Evolutionary conservation across 2,329 filamentous ascomycete species (phyloP).

Genomic region (Cyphellophora europaea): DNA sequence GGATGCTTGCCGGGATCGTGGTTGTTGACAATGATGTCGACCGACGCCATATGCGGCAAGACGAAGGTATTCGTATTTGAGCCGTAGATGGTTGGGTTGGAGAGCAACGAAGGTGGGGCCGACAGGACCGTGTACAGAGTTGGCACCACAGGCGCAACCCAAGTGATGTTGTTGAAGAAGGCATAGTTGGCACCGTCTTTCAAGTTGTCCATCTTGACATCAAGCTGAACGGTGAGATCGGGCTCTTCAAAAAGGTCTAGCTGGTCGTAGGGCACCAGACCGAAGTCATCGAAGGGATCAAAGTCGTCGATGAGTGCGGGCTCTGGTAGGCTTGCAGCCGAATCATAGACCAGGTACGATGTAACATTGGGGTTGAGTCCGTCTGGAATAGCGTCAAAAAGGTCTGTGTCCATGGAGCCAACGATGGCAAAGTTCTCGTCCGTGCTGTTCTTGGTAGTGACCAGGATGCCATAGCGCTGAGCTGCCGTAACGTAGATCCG

Average conservation of each 20-base stretch:
- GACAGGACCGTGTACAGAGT: slow-evolving; percentile 68
- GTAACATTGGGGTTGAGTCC: slow-evolving; percentile 54
- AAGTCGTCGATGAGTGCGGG: slow-evolving; percentile 53
- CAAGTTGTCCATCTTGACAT: slow-evolving; percentile 59
- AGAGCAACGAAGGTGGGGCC: slow-evolving; percentile 40
- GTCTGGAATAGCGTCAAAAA: slow-evolving; percentile 61
- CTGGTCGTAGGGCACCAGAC: slow-evolving; percentile 57
- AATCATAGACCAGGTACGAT: slow-evolving; percentile 47
- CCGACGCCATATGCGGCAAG: slow-evolving; percentile 49
- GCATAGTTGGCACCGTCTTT: slow-evolving; percentile 51
- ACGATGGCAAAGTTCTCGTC: slow-evolving; percentile 58
- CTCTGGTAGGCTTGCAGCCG: slow-evolving; percentile 33
- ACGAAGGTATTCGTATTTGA: slow-evolving; percentile 57
- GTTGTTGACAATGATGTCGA: slow-evolving; percentile 32
- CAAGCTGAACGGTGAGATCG: slow-evolving; percentile 53
- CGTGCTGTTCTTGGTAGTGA: slow-evolving; percentile 55
- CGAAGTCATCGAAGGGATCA: slow-evolving; percentile 63
- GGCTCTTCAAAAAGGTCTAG: slow-evolving; percentile 51
- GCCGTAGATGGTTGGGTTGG: slow-evolving; percentile 56
- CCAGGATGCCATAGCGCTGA: slow-evolving; percentile 48
- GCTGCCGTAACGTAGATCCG: slow-evolving; percentile 60
- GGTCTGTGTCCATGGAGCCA: slow-evolving; percentile 58
- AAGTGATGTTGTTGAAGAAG: slow-evolving; percentile 70
- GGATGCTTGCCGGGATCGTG: slow-evolving; percentile 51
- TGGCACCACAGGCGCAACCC: slow-evolving; percentile 65